Base-by-base conservation (phyloP, 257 asterid genomes). In the Scutellaria minor region DNA sequence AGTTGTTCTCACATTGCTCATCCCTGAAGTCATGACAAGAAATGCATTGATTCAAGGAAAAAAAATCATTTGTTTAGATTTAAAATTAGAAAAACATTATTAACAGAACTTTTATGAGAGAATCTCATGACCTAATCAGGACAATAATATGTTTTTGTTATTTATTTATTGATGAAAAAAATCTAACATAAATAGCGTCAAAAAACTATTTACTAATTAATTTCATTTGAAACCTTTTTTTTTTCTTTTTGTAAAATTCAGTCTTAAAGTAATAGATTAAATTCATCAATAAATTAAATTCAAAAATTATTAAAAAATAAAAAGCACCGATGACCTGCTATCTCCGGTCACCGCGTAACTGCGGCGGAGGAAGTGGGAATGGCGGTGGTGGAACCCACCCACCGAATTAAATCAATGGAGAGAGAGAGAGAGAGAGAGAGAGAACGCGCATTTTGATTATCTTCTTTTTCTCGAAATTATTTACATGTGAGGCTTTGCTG, bases 381-480 rank as follows among this genome's bases (percentile, higher is more conserved):
- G 27, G 18, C 27, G 54, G 13, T 31, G 37, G 52, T 77, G 83
- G 89, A 37, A 6, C 85, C 86, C 86, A 73, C 83, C 75, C 73
- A 53, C 79, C 78, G 78, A 72, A 73, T 73, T 35, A 48, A 75
- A 78, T 46, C 12, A 35, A 57, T 44, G 52, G 39, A 46, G 41
- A 48, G 15, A 47, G 22, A 15, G 48, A 35, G 63, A 80, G 85
- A n/a, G n/a, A n/a, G n/a, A n/a, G n/a, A n/a, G n/a, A n/a, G 27
- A 7, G 6, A 45, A 83, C 86, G 85, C 89, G 91, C 81, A 77
- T 80, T 78, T 12, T 18, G 18, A 18, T 18, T 18, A 18, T 18
- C 18, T 18, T 3, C 10, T 6, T 18, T 48, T 13, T 45, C 50
- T 41, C 11, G 35, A 65, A 46, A 45, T 7, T 52, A 37, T 2